Base-by-base conservation (phyloP, 208 protist species). In the Tetramitus jugosus region DNA sequence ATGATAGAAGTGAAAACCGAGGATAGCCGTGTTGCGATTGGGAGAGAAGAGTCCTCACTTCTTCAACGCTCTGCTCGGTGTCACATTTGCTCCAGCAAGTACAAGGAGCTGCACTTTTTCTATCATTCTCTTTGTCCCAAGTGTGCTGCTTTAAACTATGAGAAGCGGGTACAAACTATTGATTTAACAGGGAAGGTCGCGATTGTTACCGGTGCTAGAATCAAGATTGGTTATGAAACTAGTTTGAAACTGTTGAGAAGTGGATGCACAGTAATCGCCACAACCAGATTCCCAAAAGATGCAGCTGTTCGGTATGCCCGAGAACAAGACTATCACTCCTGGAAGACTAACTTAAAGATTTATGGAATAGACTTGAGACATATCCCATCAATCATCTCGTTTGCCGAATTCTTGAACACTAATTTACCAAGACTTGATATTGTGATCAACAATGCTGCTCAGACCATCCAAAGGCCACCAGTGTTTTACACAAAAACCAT, bases 371-470 rank as follows among this genome's bases (percentile, higher is more conserved):
- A 92, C 67, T 76, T 92, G 42, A 77, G 88, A 31, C 81, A 89
- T 33, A 42, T 92, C 39, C 45, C 79, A 1, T 60, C 83, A 17
- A 60, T 91, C 2, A 81, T 87, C 78, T 68, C n/a, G 14, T 81
- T 90, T 42, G 77, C 67, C 40, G 78, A 80, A 13, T 64, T 80
- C 13, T 10, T 64, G 2, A 61, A 42, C 3, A 1, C 31, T 35
- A 46, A 71, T 20, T n/a, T 35, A 35, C 2, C 7, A n/a, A 71
- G 64, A 31, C 49, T 71, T 13, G 64, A 71, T 80, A 91, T 92
- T 56, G 91, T 98, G 68, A 91, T 98, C 80, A 97, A 98, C 90
- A 98, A 98, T 82, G 96, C 96, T 0, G 93, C 93, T n/a, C 95
- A 98, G 87, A 98, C 95, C 14, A 93, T 98, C 37, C 85, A 92